Percentiles rank a stretch among this genome's conserved stretches.
Conservation (phyloP, 108 stramenopile genomes). For the Poteriospumella lacustris region DNA sequence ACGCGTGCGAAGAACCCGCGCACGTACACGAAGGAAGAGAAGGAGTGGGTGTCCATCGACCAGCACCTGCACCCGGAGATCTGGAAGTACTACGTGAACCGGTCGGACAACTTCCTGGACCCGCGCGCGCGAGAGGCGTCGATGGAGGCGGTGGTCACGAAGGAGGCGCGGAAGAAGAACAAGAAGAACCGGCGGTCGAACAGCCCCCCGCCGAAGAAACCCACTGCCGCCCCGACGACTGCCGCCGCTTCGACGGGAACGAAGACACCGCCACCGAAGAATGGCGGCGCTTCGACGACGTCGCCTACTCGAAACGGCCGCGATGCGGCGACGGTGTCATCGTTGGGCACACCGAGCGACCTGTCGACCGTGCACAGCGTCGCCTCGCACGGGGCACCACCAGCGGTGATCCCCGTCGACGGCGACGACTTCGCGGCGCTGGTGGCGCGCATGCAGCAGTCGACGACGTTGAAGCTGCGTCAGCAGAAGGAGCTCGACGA, state of each 20-base stretch:
- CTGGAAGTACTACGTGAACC: constrained; percentile 32
- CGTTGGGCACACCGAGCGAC: too few species aligned
- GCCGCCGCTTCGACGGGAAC: background rate
- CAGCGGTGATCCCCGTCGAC: background rate
- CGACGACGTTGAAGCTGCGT: background rate
- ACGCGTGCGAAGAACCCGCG: constrained; percentile 27
- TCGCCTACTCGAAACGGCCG: too few species aligned
- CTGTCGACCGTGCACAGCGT: too few species aligned
- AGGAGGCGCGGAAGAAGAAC: too few species aligned
- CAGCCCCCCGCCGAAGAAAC: too few species aligned
- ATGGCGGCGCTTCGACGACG: too few species aligned
- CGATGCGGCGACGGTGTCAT: too few species aligned
- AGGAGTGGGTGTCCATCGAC: constrained; percentile 52
- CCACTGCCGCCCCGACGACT: background rate
- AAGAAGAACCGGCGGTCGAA: too few species aligned
- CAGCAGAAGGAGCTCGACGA: background rate
- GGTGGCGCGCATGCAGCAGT: background rate
- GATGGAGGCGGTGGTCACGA: too few species aligned
- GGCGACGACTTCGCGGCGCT: background rate
- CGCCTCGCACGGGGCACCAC: too few species aligned
- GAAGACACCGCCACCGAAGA: too few species aligned
- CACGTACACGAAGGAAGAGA: constrained; percentile 34
- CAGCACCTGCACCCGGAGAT: constrained; percentile 44
- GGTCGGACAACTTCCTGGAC: constrained; percentile 22
- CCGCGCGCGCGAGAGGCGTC: background rate